Base-by-base conservation (phyloP, 148 eudicot genomes). In the Arbutus unedo region DNA sequence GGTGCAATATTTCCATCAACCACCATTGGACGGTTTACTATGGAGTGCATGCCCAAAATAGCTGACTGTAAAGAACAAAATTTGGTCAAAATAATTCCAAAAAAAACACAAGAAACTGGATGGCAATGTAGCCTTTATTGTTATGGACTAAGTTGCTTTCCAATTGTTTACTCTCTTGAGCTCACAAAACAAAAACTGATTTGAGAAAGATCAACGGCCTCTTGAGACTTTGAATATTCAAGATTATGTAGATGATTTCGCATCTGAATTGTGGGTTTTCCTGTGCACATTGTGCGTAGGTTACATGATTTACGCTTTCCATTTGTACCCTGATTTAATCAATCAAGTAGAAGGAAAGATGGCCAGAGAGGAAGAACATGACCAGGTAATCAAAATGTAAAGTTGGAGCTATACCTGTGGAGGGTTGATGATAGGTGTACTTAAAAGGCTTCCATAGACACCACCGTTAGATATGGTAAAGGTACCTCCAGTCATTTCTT, bases 381-480 rank as follows among this genome's bases (percentile, higher is more conserved):
- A 9, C 49, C 6, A 8, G 7, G 4, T 43, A 51, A 43, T 8
- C 8, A 44, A 44, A 0, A 13, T 45, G 53, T 11, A 5, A 47
- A 2, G 31, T 7, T 14, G 18, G 43, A 54, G 50, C 64, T 49
- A n/a, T 79, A 89, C 93, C 91, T 91, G 93, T 43, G 93, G 91
- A 47, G 93, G 93, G 81, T 89, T 91, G 79, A 89, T 89, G 55
- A 91, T 91, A 0, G 93, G 93, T 19, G 91, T 91, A 64, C 93
- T 91, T 60, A 91, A 78, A 57, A 91, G 90, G 80, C 93, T 91
- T 81, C 93, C 93, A 71, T 91, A 89, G 50, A 89, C 92, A 66
- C 91, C 91, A 9, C 91, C 93, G 70, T 91, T 89, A 3, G 93
- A 90, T 78, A 91, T 89, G 13, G 93, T 91, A 74, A 91, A 89